Percentiles rank a stretch among this genome's conserved stretches.
Evolutionary conservation across 352 stramenopile species (phyloP).

Genomic region (Peronospora farinosa): DNA sequence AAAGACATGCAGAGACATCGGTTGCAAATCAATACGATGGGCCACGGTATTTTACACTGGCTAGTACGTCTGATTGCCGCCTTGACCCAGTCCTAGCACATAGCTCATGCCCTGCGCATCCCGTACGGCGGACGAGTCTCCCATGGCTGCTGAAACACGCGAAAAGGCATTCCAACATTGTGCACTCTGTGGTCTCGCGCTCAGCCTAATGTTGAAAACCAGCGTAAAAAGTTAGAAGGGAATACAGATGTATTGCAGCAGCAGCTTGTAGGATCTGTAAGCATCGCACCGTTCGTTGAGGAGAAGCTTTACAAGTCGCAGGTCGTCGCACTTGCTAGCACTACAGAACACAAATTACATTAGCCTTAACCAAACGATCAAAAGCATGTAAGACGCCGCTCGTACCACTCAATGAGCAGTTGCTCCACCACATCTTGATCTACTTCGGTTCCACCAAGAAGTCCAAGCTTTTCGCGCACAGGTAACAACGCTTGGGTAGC

Average conservation of each 20-base stretch:
- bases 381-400: not conserved
- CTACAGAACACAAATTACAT: slow-evolving; percentile 22
- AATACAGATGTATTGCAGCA: not conserved
- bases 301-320: slow-evolving; percentile 69
- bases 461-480: slow-evolving; percentile 52
- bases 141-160: slow-evolving; percentile 56
- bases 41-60: not conserved
- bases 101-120: slow-evolving; percentile 87
- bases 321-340: slow-evolving; percentile 58
- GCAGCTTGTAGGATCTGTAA: not conserved
- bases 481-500: slow-evolving; percentile 48
- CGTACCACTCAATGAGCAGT: slow-evolving; percentile 74
- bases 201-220: slow-evolving; percentile 37
- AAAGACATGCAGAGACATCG: not conserved
- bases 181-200: slow-evolving; percentile 63
- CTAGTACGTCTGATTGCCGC: slow-evolving; percentile 72
- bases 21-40: slow-evolving; percentile 6
- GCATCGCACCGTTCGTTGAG: slow-evolving; percentile 63
- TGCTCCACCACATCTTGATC: slow-evolving; percentile 73
- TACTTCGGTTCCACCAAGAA: slow-evolving; percentile 66
- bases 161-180: slow-evolving; percentile 79
- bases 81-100: slow-evolving; percentile 73
- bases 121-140: slow-evolving; percentile 64
- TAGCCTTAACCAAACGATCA: not conserved
- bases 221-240: slow-evolving; percentile 4